Evolutionary conservation across 192 early-diverging fungal genomes (phyloP).

Genomic region (Geranomyces michiganensis): DNA sequence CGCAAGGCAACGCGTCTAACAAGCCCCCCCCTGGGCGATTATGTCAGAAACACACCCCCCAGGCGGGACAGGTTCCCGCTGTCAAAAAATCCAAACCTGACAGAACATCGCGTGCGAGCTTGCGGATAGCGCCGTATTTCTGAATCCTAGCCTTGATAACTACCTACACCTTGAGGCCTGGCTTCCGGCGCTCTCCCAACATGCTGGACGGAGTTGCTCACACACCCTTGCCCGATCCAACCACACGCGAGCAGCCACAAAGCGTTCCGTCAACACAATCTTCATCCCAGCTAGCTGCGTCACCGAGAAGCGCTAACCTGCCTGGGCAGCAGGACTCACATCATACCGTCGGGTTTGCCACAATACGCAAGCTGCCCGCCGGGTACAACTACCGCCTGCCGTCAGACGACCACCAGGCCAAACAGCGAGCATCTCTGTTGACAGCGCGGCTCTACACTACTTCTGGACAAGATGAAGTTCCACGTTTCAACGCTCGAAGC

Average conservation of each 20-base stretch:
- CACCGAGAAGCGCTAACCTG: too few relatives aligned
- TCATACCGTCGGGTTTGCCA: neutral
- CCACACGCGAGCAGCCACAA: neutral
- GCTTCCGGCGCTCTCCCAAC: neutral
- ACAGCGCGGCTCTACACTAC: slow-evolving; percentile 16
- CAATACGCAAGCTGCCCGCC: neutral
- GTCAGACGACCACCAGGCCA: slow-evolving; percentile 2
- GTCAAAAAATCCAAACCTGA: too few relatives aligned
- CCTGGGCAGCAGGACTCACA: neutral
- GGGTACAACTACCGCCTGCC: neutral
- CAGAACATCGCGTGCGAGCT: too few relatives aligned
- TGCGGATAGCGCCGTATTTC: too few relatives aligned
- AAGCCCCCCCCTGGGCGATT: too few relatives aligned
- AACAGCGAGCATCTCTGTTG: slow-evolving; percentile 14
- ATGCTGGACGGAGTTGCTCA: slow-evolving; percentile 1
- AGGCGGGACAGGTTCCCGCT: too few relatives aligned
- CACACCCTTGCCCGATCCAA: neutral
- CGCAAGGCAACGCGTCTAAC: too few relatives aligned
- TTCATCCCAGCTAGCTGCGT: neutral
- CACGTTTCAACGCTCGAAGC: neutral
- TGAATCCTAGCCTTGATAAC: too few relatives aligned
- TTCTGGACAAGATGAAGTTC: slow-evolving; percentile 1
- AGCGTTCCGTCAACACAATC: neutral
- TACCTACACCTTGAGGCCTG: too few relatives aligned
- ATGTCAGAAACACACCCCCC: too few relatives aligned